A percentile compares a stretch with the other conserved stretches of the same genome.
Evolutionary conservation across 73 alveolate species (phyloP).

Genomic region (Uronychia setigera): DNA sequence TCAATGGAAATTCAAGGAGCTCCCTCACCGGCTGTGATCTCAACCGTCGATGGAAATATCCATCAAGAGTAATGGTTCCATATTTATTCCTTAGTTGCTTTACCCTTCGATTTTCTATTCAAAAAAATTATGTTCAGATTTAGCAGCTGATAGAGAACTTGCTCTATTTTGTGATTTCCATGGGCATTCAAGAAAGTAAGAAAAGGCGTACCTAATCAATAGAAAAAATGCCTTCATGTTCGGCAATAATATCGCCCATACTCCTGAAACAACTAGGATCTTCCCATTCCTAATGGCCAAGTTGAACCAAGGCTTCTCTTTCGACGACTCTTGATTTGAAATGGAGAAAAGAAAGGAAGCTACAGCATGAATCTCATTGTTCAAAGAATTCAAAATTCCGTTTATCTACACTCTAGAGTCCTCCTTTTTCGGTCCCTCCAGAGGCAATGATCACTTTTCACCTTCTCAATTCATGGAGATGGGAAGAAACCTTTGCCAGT

Average conservation of each 20-base stretch:
- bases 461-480: conserved; percentile 13
- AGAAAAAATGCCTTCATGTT: conserved; percentile 48
- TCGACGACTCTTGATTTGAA: conserved; percentile 79
- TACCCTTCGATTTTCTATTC: conserved; percentile 68
- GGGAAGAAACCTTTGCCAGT: conserved; percentile 28
- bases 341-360: conserved; percentile 38
- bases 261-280: conserved; percentile 26
- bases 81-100: conserved; percentile 48
- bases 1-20: conserved; percentile 80
- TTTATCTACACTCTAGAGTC: conserved; percentile 72
- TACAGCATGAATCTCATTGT: conserved; percentile 51
- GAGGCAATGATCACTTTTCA: conserved; percentile 9
- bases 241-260: conserved; percentile 27
- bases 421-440: conserved; percentile 61
- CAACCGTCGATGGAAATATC: conserved; percentile 73
- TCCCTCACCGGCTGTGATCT: conserved; percentile 74
- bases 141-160: conserved; percentile 45
- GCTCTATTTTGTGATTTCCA: conserved; percentile 52
- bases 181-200: conserved; percentile 56
- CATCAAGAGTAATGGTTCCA: conserved; percentile 75
- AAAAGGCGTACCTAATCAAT: neutral
- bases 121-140: conserved; percentile 22
- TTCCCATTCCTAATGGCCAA: conserved; percentile 47
- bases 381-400: conserved; percentile 47
- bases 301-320: conserved; percentile 72